Evolutionary conservation across 768 basidiomycete genomes (phyloP).

Genomic region (Pulveroboletus sp.): DNA sequence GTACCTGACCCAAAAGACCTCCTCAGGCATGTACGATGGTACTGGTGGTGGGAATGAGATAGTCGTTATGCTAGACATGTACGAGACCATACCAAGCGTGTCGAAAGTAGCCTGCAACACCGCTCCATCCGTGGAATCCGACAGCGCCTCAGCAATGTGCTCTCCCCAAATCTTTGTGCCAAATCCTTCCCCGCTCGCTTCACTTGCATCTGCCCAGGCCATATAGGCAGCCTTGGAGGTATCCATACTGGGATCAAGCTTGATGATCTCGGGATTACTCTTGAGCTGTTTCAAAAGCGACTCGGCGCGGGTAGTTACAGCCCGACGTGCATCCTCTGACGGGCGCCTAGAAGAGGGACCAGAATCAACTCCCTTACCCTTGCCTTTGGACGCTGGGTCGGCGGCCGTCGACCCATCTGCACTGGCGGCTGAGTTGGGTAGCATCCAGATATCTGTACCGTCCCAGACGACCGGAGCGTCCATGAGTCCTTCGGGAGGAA

Average conservation of each 20-base stretch:
- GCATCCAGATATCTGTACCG: slow-evolving; percentile 81
- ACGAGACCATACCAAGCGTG: slow-evolving; percentile 49
- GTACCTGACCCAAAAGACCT: slow-evolving; percentile 82
- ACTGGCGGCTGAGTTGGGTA: slow-evolving; percentile 38
- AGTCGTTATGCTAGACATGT: neutral
- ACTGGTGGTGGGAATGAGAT: slow-evolving; percentile 42
- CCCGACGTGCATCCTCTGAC: slow-evolving; percentile 41
- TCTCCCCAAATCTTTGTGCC: slow-evolving; percentile 48
- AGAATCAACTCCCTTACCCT: slow-evolving; percentile 34
- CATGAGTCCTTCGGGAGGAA: slow-evolving; percentile 62
- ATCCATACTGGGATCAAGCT: slow-evolving; percentile 70
- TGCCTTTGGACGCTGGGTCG: slow-evolving; percentile 25
- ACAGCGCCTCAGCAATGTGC: slow-evolving; percentile 44
- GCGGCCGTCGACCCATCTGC: slow-evolving; percentile 14
- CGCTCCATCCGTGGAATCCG: slow-evolving; percentile 47
- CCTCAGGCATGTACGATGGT: slow-evolving; percentile 56
- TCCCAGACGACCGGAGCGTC: slow-evolving; percentile 61
- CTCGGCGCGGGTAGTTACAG: slow-evolving; percentile 71
- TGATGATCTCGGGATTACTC: slow-evolving; percentile 69
- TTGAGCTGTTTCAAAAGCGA: slow-evolving; percentile 68
- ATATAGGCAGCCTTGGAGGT: slow-evolving; percentile 49
- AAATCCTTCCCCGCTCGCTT: slow-evolving; percentile 52
- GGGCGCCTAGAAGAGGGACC: slow-evolving; percentile 25
- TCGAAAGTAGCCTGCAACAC: slow-evolving; percentile 51
- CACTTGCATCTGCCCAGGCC: slow-evolving; percentile 56